A percentile compares a stretch with the other conserved stretches of the same genome.
Evolutionary conservation across 202 grass and related monocot genomes (phyloP).

Genomic region (Dendrocalamus latiflorus): DNA sequence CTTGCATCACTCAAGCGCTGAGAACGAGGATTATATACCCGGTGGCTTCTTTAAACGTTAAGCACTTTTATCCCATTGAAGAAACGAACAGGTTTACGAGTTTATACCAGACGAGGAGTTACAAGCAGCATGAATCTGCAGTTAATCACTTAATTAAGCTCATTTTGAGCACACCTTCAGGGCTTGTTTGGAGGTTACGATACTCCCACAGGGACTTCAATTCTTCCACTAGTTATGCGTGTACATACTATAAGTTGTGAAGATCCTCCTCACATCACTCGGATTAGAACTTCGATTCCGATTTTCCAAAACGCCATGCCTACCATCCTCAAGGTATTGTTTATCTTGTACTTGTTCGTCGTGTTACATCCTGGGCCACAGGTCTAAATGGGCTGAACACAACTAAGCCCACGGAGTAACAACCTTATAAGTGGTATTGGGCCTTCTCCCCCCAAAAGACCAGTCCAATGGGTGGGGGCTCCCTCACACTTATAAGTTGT

Average conservation of each 20-base stretch:
- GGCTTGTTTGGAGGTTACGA: constrained; percentile 24
- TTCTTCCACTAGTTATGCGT: neutral
- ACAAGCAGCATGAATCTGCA: neutral
- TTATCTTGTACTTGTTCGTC: too few relatives aligned
- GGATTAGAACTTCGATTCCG: neutral
- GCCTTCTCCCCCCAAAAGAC: too few relatives aligned
- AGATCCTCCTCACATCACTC: neutral
- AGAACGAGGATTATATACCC: neutral
- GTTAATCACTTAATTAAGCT: neutral
- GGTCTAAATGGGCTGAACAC: too few relatives aligned
- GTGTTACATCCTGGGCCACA: too few relatives aligned
- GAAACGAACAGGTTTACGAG: neutral
- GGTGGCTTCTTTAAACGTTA: neutral
- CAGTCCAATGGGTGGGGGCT: too few relatives aligned
- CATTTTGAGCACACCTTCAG: neutral
- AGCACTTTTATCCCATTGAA: neutral
- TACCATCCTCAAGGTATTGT: neutral
- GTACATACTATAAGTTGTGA: neutral
- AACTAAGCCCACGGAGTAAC: too few relatives aligned
- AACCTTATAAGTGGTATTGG: too few relatives aligned
- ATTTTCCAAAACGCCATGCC: neutral
- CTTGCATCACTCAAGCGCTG: too few relatives aligned
- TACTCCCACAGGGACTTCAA: neutral
- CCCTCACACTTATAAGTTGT: too few relatives aligned
- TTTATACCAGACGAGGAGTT: neutral